Evolutionary conservation across 768 basidiomycete genomes (phyloP).

Genomic region (Phanerochaete sordida): DNA sequence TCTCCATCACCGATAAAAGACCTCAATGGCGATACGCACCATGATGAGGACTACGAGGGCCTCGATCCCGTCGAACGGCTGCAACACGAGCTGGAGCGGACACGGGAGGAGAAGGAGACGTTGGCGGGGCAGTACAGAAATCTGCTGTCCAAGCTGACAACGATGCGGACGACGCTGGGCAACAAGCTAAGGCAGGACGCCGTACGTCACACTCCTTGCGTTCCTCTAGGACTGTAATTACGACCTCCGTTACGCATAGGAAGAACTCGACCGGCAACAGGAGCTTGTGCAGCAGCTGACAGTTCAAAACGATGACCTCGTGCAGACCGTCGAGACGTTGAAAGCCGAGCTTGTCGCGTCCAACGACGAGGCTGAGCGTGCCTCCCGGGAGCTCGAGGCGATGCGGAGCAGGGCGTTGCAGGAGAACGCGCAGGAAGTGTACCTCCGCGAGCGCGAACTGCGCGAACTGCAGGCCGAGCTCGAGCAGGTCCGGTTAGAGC

Average conservation of each 20-base stretch:
- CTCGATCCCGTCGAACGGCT: conserved; percentile 56
- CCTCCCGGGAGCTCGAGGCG: conserved; percentile 64
- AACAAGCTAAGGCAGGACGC: conserved; percentile 96
- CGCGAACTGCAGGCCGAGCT: conserved; percentile 82
- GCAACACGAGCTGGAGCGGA: conserved; percentile 70
- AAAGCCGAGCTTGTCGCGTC: conserved; percentile 76
- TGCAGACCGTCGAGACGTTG: conserved; percentile 70
- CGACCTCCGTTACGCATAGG: conserved; percentile 47
- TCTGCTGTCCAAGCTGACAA: conserved; percentile 82
- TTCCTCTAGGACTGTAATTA: not conserved
- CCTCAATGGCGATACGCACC: conserved; percentile 19
- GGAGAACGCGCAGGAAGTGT: conserved; percentile 66
- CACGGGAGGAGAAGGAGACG: conserved; percentile 84
- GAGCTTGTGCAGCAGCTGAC: conserved; percentile 77
- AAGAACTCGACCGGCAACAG: conserved; percentile 95
- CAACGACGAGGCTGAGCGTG: conserved; percentile 70
- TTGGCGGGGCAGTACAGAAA: conserved; percentile 82
- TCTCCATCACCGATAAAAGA: conserved; percentile 25
- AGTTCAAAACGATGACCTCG: conserved; percentile 73
- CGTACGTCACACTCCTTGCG: conserved; percentile 45
- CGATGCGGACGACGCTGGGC: conserved; percentile 90
- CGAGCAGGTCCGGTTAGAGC: conserved; percentile 80
- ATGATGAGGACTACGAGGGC: conserved; percentile 29
- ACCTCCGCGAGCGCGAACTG: conserved; percentile 73
- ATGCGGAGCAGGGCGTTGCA: conserved; percentile 63